Evolutionary conservation across 2,329 filamentous ascomycete species (phyloP), one percentile per base, ranked within the genome.

Genomic region (Pyrenochaeta sp.): DNA sequence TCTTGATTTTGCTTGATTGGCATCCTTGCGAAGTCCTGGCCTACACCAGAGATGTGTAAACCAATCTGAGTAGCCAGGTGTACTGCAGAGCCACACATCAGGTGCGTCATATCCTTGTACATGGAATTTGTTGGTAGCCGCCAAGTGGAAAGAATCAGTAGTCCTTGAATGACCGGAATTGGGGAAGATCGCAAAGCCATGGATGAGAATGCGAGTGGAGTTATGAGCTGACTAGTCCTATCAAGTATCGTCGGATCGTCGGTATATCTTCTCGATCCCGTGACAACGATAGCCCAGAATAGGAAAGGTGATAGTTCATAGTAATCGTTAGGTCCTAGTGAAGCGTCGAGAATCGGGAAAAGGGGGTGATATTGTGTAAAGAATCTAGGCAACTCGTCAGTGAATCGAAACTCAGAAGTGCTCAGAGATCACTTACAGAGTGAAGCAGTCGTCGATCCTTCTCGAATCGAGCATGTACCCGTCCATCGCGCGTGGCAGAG

Each of bases 11-110:
- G 75, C 58, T 75, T 73, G 2, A 79, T 53, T 8, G 73, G 72
- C 51, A 72, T 76, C 32, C 77, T 69, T 3, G 71, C 74, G 58
- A 80, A 80, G 52, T 80, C 78, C 51, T 80, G 78, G 13, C 75
- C 76, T 2, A 76, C 70, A 9, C 77, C 76, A 7, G 71, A 66
- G 19, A 79, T 72, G 52, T 79, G 77, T 6, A 80, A 65, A 4
- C 78, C 78, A 47, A 78, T 78, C 54, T 79, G 77, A 13, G 77
- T 79, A 19, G 78, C 78, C 12, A 80, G 61, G 56, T 79, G 77
- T 3, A 79, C 67, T 32, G 78, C 77, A 15, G 77, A 77, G 19
- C 78, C 78, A 59, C 73, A 77, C 49, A 80, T 68, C 15, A 78
- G 69, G 55, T 76, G 72, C n/a, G 74, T 77, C 58, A 76, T 74